Percentiles rank a stretch among this genome's conserved stretches.
phyloP scores from a whole-genome alignment of 139 green algal species.

The Nannochloris sp. region DNA sequence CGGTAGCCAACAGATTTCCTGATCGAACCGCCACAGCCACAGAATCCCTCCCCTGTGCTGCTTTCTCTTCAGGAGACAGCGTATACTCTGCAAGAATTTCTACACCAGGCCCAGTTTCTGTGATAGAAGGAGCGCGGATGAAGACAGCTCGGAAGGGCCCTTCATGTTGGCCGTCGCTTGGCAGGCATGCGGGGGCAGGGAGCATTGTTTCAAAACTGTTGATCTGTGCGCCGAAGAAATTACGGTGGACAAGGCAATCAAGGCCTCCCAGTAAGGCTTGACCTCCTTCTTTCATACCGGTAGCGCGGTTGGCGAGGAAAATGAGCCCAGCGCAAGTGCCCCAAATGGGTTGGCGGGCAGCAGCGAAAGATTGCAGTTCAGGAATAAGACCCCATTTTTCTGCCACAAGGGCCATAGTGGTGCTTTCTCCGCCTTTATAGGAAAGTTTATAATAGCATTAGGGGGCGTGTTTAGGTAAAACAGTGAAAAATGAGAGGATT shows the following conservation, averaged over 20 bases:
- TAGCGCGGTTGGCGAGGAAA: conserved; percentile 80
- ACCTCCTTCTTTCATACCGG: conserved; percentile 88
- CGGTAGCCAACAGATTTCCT: conserved; percentile 79
- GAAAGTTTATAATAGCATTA: neutral
- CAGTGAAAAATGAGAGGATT: neutral
- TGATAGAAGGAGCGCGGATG: conserved; percentile 91
- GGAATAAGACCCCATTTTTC: conserved; percentile 81
- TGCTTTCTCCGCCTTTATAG: conserved; percentile 75
- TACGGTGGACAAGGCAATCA: conserved; percentile 85
- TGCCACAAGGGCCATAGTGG: conserved; percentile 86
- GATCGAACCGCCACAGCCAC: conserved; percentile 77
- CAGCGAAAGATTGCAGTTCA: conserved; percentile 60
- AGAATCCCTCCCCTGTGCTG: conserved; percentile 4
- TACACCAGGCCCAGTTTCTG: conserved; percentile 64
- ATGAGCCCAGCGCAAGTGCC: conserved; percentile 98
- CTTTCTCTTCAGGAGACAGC: conserved; percentile 49
- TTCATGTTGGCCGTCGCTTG: neutral
- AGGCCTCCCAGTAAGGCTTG: conserved; percentile 90
- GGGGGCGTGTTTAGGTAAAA: neutral
- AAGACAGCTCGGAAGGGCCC: conserved; percentile 31
- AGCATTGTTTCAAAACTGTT: conserved; percentile 92
- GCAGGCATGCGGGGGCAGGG: conserved; percentile 45
- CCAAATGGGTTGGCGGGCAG: conserved; percentile 69
- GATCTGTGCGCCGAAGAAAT: conserved; percentile 97
- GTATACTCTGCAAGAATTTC: conserved; percentile 74